Base-by-base conservation (phyloP, 2,329 filamentous ascomycete species). In the Stemphylium beticola region DNA sequence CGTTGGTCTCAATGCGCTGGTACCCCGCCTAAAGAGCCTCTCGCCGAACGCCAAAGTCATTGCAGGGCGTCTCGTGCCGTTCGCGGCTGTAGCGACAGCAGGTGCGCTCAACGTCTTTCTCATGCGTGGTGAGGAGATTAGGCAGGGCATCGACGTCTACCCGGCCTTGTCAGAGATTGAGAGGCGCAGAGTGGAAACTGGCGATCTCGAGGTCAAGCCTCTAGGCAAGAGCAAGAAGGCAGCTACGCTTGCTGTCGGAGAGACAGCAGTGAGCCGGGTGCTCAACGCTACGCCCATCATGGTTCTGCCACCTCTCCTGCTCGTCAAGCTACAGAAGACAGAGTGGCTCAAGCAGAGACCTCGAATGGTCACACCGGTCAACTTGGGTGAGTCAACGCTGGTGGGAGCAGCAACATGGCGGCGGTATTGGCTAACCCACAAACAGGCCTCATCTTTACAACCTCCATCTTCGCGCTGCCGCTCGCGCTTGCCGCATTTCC, bases 211-310 rank as follows among this genome's bases (percentile, higher is more conserved):
- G 52, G 81, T 90, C 45, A 78, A 85, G 47, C 90, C 87, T 55
- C 80, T 99, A 32, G 95, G 95, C 62, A 93, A 91, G 82, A 93
- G 89, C 74, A 90, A 88, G 74, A 92, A 88, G 73, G 95, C 95
- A 1, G 95, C 95, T 10, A 90, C 87, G 24, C 77, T 98, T 17
- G 95, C 95, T 10, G 95, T 99, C 1, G 89, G 87, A 57, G 93
- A 99, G 81, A 99, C 95, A 42, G 95, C 95, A 2, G 80, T 96
- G 40, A 95, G 90, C 64, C 87, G 95, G 55, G 93, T 98, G 55
- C 82, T 98, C 68, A 99, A 98, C 77, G 90, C 92, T 57, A 96
- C 91, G 11, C 95, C 95, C 10, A 95, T 99, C 79, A 99, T 99
- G 95, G 92, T 96, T 12, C 82, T 99, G 40, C 95, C 95, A 37